phyloP scores from a whole-genome alignment of 345 rosid species.

The Erysimum cheiranthoides region DNA sequence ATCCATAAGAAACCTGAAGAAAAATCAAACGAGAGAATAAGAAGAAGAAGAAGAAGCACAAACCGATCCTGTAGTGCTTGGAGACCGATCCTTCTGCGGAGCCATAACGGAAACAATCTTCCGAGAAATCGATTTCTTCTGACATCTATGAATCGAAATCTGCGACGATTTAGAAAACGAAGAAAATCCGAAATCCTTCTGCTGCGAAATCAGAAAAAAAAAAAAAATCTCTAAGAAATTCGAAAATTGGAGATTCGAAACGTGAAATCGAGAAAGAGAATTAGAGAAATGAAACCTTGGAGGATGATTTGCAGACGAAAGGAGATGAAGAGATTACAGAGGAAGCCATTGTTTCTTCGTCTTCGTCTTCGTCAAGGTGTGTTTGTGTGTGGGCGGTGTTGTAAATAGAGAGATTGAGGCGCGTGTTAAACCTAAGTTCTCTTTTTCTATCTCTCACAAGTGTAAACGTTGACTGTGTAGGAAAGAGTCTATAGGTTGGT shows the following conservation, averaged over 20 bases:
- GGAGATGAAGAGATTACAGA: constrained; percentile 53
- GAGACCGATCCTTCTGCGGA: constrained; percentile 71
- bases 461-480: too few species aligned
- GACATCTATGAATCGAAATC: constrained; percentile 56
- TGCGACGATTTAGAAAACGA: constrained; percentile 54
- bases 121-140: constrained; percentile 57
- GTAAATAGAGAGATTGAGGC: not conserved
- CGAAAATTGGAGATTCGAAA: not conserved
- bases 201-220: not conserved
- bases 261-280: not conserved
- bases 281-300: constrained; percentile 41
- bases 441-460: too few species aligned
- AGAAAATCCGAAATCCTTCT: constrained; percentile 62
- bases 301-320: constrained; percentile 43
- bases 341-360: constrained; percentile 49
- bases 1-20: not conserved
- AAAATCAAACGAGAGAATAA: not conserved
- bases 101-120: constrained; percentile 83
- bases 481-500: too few species aligned
- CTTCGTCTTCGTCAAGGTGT: not conserved
- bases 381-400: not conserved
- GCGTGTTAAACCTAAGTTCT: constrained; percentile 15
- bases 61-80: constrained; percentile 88
- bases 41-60: constrained; percentile 32
- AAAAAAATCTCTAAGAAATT: not conserved